Evolutionary conservation across 2,329 filamentous ascomycete species (phyloP).

Genomic region (Huntiella moniliformis): DNA sequence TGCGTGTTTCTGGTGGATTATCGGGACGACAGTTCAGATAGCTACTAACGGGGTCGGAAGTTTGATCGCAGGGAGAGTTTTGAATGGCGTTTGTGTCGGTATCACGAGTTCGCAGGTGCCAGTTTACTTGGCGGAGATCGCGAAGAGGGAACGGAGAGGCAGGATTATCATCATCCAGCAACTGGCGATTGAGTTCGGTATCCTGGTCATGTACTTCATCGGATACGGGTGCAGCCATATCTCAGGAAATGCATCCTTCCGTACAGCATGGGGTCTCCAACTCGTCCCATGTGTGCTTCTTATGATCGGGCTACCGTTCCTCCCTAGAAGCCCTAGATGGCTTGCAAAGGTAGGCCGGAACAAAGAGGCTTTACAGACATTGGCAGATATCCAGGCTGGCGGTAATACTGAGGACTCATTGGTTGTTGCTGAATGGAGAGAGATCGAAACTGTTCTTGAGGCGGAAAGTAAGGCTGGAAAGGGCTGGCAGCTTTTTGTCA

Average conservation of each 20-base stretch:
- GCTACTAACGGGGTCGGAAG: slow-evolving; percentile 13
- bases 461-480: slow-evolving; percentile 20
- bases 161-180: slow-evolving; percentile 51
- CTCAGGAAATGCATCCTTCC: slow-evolving; percentile 36
- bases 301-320: slow-evolving; percentile 38
- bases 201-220: slow-evolving; percentile 53
- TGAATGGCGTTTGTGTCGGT: slow-evolving; percentile 47
- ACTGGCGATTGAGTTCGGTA: slow-evolving; percentile 51
- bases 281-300: slow-evolving; percentile 41
- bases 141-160: slow-evolving; percentile 27
- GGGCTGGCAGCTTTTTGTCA: slow-evolving; percentile 26
- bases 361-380: slow-evolving; percentile 31
- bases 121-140: slow-evolving; percentile 47
- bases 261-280: slow-evolving; percentile 46
- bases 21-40: slow-evolving; percentile 14
- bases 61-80: slow-evolving; percentile 34
- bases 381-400: slow-evolving; percentile 37
- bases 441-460: slow-evolving; percentile 20
- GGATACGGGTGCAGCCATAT: slow-evolving; percentile 46
- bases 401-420: slow-evolving; percentile 34
- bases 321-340: slow-evolving; percentile 45
- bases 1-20: slow-evolving; percentile 14
- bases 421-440: slow-evolving; percentile 38
- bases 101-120: slow-evolving; percentile 43
- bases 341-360: slow-evolving; percentile 42